Evolutionary conservation across 305 asterid species (phyloP), one percentile per base, ranked within the genome.

Genomic region (Ajuga reptans): DNA sequence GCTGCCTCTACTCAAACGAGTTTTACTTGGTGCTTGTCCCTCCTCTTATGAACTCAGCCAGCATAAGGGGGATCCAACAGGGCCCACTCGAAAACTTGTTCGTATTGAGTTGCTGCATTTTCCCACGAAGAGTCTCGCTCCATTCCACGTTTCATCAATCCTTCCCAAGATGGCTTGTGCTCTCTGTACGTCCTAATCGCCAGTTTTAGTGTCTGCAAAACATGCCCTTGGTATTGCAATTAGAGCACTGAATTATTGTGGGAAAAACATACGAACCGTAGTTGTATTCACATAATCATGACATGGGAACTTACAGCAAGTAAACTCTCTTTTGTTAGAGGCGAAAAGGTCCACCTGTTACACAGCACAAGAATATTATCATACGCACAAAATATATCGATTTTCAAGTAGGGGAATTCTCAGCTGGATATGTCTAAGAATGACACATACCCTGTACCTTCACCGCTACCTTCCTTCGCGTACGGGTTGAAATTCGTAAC

Each of bases 311-410:
- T 89, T 84, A 93, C 99, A 6, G 79, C 80, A 2, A 93, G 69
- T 66, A 93, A 79, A 69, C 79, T 80, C 46, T 89, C 92, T 75
- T 36, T 84, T 1, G 92, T 69, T 47, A 93, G 86, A 75, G 97
- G 97, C 51, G 96, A 79, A 82, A 93, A 93, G 0, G 96, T 71
- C 99, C 99, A 93, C 85, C 99, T 93, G 90, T 81, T 59, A 17
- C 12, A 74, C 12, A 62, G 46, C 43, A 45, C 66, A 49, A 64
- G 46, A 31, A 60, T 39, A 39, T 74, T 9, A 64, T 53, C 69
- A 68, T 27, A 27, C 37, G 59, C 57, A 51, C 42, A 8, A 11
- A 3, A 31, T 42, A 47, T 51, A 24, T 39, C 46, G 16, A 41
- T 1, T 41, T 41, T 9, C 47, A 41, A 41, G 3, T 31, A 31